Conservation (phyloP, 495 filamentous ascomycete species). For the Arthonia radiata region DNA sequence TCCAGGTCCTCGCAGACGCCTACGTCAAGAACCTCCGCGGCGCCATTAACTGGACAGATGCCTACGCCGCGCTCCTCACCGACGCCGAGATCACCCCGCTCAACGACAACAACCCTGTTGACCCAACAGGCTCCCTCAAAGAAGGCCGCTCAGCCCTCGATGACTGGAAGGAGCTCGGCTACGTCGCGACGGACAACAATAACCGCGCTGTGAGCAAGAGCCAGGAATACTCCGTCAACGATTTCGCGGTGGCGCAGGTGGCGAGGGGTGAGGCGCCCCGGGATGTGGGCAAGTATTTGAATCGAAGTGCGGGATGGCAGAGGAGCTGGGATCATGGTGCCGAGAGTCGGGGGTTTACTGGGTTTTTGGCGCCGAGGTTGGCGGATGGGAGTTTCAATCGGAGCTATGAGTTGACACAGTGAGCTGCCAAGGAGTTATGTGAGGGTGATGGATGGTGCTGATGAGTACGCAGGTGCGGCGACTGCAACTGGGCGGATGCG, state of each 20-base stretch:
- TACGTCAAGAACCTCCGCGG: conserved; percentile 14
- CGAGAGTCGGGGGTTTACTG: conserved; percentile 8
- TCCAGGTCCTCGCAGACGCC: conserved; percentile 16
- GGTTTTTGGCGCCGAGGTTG: conserved; percentile 13
- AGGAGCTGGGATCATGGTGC: conserved; percentile 10
- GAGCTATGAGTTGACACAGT: conserved; percentile 11
- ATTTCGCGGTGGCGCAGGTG: conserved; percentile 13
- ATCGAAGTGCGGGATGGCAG: conserved; percentile 12
- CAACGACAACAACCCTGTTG: conserved; percentile 9
- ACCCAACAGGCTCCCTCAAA: conserved; percentile 6
- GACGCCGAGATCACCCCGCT: conserved; percentile 13
- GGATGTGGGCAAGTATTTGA: conserved; percentile 10
- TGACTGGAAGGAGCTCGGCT: conserved; percentile 13
- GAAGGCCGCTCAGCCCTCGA: conserved; percentile 13
- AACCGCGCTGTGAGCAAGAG: conserved; percentile 10
- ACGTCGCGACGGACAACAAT: conserved; percentile 10
- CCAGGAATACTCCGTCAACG: conserved; percentile 15
- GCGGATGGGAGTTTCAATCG: conserved; percentile 10
- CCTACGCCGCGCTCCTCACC: conserved; percentile 13
- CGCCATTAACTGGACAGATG: conserved; percentile 14
- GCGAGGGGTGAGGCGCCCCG: conserved; percentile 9
- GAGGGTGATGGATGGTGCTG: too few species aligned
- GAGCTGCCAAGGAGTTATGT: too few species aligned
- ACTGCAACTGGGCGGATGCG: conserved; percentile 10
- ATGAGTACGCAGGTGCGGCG: too few species aligned